phyloP scores from a whole-genome alignment of 2,329 filamentous ascomycete genomes.

The Fusarium poae region DNA sequence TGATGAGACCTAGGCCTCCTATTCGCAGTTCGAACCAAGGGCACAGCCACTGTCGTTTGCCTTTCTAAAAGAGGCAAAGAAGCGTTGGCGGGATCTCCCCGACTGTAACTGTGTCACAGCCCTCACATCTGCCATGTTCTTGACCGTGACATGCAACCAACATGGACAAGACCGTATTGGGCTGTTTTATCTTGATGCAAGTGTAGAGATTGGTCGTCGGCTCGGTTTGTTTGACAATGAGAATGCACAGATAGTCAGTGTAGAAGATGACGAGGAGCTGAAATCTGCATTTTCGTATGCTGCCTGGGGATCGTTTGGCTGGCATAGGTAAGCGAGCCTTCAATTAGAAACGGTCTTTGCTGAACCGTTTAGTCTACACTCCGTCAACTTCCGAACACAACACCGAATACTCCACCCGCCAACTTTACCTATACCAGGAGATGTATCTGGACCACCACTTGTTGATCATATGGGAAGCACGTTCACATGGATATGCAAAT shows the following conservation, averaged over 20 bases:
- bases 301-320: slow-evolving; percentile 18
- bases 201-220: neutral
- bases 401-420: neutral
- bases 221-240: slow-evolving; percentile 6
- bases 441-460: neutral
- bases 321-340: slow-evolving; percentile 7
- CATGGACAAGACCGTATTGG: slow-evolving; percentile 8
- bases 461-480: slow-evolving; percentile 9
- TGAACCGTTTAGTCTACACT: neutral
- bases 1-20: slow-evolving; percentile 1
- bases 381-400: slow-evolving; percentile 4
- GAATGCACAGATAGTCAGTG: neutral
- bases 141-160: slow-evolving; percentile 18
- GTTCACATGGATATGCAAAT: slow-evolving; percentile 22
- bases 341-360: fast-evolving
- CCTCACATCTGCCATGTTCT: slow-evolving; percentile 12
- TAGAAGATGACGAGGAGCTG: neutral
- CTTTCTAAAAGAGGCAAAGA: slow-evolving; percentile 9
- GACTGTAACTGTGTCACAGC: neutral
- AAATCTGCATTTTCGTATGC: slow-evolving; percentile 13
- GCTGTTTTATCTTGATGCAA: slow-evolving; percentile 9
- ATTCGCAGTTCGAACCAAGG: slow-evolving; percentile 21
- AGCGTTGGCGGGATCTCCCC: neutral
- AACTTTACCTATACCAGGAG: slow-evolving; percentile 22
- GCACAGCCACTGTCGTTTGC: neutral